A percentile compares a stretch with the other conserved stretches of the same genome.
These are phyloP conservation scores for Paracamarosporium sp. DNA, from an alignment of 2,329 filamentous ascomycete genomes.

Conservation along the genomic window DNA sequence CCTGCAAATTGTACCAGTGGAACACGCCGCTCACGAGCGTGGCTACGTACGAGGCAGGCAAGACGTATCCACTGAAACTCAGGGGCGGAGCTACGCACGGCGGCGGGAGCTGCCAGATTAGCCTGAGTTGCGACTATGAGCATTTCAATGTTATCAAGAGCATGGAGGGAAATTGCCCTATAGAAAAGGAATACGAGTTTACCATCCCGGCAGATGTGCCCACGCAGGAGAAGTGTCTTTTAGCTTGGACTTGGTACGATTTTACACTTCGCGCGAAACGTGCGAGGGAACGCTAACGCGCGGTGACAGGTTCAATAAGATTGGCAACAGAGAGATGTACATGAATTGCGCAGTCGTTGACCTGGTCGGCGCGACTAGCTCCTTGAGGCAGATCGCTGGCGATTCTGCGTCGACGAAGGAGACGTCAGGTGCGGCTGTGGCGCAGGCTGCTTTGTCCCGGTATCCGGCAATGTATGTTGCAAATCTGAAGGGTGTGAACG, in stretches of 20 bases:
- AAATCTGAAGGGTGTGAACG: constrained; percentile 50
- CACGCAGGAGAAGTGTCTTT: constrained; percentile 62
- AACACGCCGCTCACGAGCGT: constrained; percentile 60
- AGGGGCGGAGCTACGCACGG: constrained; percentile 66
- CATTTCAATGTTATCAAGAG: constrained; percentile 74
- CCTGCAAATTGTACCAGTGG: constrained; percentile 74
- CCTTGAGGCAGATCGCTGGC: constrained; percentile 46
- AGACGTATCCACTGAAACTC: constrained; percentile 68
- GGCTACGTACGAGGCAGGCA: constrained; percentile 68
- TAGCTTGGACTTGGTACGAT: constrained; percentile 69
- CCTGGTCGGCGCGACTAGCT: constrained; percentile 65
- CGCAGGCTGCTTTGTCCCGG: constrained; percentile 32
- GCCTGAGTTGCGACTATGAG: constrained; percentile 76
- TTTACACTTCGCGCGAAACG: background rate
- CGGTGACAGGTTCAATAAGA: constrained; percentile 65
- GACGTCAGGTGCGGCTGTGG: constrained; percentile 13
- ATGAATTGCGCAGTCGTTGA: constrained; percentile 81
- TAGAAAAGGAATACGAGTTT: constrained; percentile 66
- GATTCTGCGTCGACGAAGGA: background rate
- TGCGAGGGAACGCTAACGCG: constrained; percentile 18
- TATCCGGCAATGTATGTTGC: constrained; percentile 54
- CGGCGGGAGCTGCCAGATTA: constrained; percentile 79
- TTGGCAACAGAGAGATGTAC: constrained; percentile 85
- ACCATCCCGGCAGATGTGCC: constrained; percentile 69
- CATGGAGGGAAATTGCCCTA: constrained; percentile 64